phyloP scores from a whole-genome alignment of 371 early-diverging fungal species.

The Mucor lusitanicus region DNA sequence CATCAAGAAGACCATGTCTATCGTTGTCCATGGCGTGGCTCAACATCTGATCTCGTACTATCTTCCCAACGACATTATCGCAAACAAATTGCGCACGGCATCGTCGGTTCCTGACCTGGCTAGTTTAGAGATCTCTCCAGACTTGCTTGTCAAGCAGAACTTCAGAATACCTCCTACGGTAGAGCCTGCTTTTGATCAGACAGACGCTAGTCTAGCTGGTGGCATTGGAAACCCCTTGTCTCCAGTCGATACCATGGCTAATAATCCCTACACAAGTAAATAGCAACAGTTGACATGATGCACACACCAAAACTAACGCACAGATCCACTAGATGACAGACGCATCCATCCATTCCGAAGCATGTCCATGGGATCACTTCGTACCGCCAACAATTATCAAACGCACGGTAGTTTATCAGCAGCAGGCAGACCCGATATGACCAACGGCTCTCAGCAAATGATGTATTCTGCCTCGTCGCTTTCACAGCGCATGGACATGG shows the following conservation, averaged over 20 bases:
- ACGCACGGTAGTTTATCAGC: constrained; percentile 9
- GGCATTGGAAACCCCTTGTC: constrained; percentile 1
- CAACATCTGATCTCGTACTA: constrained; percentile 90
- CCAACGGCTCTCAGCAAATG: constrained; percentile 30
- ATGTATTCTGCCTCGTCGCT: constrained; percentile 22
- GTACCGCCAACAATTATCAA: constrained; percentile 13
- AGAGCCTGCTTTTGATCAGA: constrained; percentile 43
- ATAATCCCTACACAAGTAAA: constrained; percentile 20
- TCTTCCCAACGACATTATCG: constrained; percentile 70
- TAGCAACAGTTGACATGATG: background rate
- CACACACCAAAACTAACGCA: background rate
- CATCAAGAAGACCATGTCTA: constrained; percentile 87
- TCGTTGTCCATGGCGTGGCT: constrained; percentile 73
- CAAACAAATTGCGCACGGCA: constrained; percentile 59
- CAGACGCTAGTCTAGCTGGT: constrained; percentile 16
- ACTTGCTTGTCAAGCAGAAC: constrained; percentile 61
- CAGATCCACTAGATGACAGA: constrained; percentile 17
- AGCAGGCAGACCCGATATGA: constrained; percentile 42
- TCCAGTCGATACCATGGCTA: constrained; percentile 24
- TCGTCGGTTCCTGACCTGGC: constrained; percentile 61
- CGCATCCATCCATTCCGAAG: constrained; percentile 37
- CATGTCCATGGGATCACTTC: constrained; percentile 47
- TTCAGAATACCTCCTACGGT: constrained; percentile 63
- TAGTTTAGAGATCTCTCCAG: constrained; percentile 60
- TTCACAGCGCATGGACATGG: constrained; percentile 26